Percentiles rank a stretch among this genome's conserved stretches.
Conservation (phyloP, 371 early-diverging fungal genomes). For the Rhizopus stolonifer region DNA sequence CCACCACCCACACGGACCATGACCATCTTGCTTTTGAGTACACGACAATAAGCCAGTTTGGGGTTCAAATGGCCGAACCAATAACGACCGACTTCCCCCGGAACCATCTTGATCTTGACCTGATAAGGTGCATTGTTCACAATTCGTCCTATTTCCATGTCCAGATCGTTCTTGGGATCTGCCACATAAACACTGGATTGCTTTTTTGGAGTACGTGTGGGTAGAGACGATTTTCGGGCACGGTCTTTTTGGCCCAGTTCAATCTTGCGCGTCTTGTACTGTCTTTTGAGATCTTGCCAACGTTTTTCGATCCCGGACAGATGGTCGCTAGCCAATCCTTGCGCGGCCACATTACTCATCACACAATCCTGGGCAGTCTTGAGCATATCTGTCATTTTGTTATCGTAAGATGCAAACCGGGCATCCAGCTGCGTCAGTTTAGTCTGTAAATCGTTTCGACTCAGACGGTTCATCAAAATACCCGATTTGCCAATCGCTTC, state of each 20-base stretch:
- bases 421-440: conserved; percentile 54
- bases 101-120: conserved; percentile 53
- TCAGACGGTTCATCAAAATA: conserved; percentile 22
- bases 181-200: conserved; percentile 55
- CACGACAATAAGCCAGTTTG: conserved; percentile 70
- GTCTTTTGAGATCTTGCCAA: conserved; percentile 25
- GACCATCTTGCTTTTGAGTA: conserved; percentile 65
- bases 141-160: conserved; percentile 71
- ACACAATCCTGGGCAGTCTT: conserved; percentile 25
- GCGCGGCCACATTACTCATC: neutral
- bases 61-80: conserved; percentile 73
- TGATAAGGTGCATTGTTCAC: conserved; percentile 59
- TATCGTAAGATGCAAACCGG: conserved; percentile 53
- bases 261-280: conserved; percentile 30
- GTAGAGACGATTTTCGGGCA: conserved; percentile 42
- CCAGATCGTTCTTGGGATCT: conserved; percentile 63
- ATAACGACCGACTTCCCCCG: conserved; percentile 67
- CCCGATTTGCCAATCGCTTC: conserved; percentile 41
- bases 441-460: conserved; percentile 51
- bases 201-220: conserved; percentile 32
- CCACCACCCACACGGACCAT: conserved; percentile 82
- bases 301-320: conserved; percentile 18
- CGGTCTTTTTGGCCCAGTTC: conserved; percentile 28
- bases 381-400: conserved; percentile 40
- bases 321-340: conserved; percentile 7